Evolutionary conservation across 2,329 filamentous ascomycete species (phyloP).

Genomic region (Pseudopithomyces maydicus): DNA sequence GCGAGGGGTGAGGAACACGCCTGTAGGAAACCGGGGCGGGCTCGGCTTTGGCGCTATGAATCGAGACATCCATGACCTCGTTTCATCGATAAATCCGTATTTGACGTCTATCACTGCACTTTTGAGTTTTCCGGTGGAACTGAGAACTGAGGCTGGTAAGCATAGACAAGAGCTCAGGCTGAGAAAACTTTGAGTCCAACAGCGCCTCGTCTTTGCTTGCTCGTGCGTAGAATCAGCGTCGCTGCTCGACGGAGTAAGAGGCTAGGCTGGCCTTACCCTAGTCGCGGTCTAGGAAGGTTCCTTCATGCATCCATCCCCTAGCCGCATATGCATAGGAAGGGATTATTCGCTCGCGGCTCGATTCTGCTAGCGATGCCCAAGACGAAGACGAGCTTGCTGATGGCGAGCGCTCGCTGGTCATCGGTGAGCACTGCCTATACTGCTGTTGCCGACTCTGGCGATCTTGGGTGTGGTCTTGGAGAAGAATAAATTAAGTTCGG

Average conservation of each 20-base stretch:
- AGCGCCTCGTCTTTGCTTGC: conserved; percentile 2
- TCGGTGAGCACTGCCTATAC: neutral
- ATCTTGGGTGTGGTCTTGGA: neutral
- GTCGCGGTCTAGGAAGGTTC: conserved; percentile 36
- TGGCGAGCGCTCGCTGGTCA: neutral
- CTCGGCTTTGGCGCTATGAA: neutral
- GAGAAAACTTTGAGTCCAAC: conserved; percentile 3
- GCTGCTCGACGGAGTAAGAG: conserved; percentile 11
- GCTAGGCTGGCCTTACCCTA: conserved; percentile 15
- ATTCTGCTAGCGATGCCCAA: conserved; percentile 1
- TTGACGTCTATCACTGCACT: neutral
- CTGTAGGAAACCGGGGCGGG: neutral
- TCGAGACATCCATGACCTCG: neutral
- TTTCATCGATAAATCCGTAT: neutral
- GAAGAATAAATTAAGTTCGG: neutral
- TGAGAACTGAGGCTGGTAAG: neutral
- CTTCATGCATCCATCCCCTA: conserved; percentile 40
- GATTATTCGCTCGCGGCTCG: conserved; percentile 16
- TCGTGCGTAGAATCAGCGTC: conserved; percentile 13
- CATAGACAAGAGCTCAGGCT: conserved; percentile 2
- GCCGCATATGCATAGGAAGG: conserved; percentile 44
- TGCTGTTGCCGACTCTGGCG: neutral
- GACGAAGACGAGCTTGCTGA: conserved; percentile 1
- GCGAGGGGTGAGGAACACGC: conserved; percentile 1
- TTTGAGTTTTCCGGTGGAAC: neutral